phyloP scores from a whole-genome alignment of 139 green algal genomes.

The Eudorina sp. region DNA sequence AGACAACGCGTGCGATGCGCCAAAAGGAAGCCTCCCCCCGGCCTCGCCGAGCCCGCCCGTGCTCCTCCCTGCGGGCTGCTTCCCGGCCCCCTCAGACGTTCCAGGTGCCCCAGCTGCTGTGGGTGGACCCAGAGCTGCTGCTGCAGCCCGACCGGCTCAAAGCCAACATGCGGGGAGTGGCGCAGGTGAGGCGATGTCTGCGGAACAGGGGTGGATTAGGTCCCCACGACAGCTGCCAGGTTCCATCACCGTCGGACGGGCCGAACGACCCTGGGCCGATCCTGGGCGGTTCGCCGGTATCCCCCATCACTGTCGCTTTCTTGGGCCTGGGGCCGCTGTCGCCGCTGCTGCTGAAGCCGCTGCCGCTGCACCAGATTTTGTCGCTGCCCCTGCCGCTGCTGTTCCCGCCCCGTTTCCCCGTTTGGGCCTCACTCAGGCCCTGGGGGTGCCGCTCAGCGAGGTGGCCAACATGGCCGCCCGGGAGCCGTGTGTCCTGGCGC shows the following conservation, averaged over 20 bases:
- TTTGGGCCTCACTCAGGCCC: neutral
- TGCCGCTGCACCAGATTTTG: neutral
- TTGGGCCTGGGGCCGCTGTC: neutral
- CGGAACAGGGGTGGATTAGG: no score
- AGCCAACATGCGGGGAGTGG: slow-evolving; percentile 23
- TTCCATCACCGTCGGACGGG: no score
- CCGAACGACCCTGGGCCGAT: no score
- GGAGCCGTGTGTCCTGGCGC: slow-evolving; percentile 34
- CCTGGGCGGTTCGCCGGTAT: no score
- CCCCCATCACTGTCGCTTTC: neutral
- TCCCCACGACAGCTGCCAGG: no score
- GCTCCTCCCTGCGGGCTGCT: neutral
- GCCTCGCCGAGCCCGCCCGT: neutral
- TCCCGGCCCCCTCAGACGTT: neutral
- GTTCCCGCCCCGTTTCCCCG: neutral
- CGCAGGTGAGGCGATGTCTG: no score
- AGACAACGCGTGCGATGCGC: no score
- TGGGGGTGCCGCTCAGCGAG: neutral
- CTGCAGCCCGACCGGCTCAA: slow-evolving; percentile 40
- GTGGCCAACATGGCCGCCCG: neutral
- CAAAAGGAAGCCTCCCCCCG: no score
- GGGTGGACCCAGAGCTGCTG: slow-evolving; percentile 17
- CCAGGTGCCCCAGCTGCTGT: slow-evolving; percentile 11
- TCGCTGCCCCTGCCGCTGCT: neutral
- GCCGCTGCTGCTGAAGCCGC: neutral